Evolutionary conservation across 2,329 filamentous ascomycete genomes (phyloP).

Genomic region (Geosmithia morbida): DNA sequence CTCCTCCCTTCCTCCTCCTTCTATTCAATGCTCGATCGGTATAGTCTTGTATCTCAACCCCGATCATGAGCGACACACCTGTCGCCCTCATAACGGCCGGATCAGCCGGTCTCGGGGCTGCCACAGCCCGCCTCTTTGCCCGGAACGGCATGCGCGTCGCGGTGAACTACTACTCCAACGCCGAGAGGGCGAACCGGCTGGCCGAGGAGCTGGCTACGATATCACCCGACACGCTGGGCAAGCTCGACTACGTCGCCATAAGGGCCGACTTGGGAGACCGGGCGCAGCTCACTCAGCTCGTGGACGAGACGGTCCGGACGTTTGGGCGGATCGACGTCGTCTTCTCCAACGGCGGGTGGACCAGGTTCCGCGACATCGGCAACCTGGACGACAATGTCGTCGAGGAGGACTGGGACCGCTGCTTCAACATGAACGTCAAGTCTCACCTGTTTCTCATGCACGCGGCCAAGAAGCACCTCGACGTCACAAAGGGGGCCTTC

Average conservation of each 20-base stretch:
- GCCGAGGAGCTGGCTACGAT: conserved; percentile 36
- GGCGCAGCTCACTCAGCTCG: conserved; percentile 41
- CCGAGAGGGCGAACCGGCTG: conserved; percentile 43
- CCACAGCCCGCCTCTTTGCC: conserved; percentile 53
- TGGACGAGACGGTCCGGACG: conserved; percentile 41
- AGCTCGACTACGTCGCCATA: conserved; percentile 29
- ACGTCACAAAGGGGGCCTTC: conserved; percentile 43
- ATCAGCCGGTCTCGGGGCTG: conserved; percentile 55
- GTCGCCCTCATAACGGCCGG: conserved; percentile 35
- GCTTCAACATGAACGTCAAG: conserved; percentile 49
- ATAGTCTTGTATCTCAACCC: neutral
- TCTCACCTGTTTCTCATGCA: conserved; percentile 45
- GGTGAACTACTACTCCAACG: conserved; percentile 57
- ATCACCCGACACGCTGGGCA: conserved; percentile 15
- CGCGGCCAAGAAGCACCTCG: conserved; percentile 36
- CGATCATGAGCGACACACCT: conserved; percentile 9
- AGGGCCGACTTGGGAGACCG: conserved; percentile 52
- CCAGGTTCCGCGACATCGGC: conserved; percentile 25
- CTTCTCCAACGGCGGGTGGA: conserved; percentile 59
- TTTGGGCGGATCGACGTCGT: conserved; percentile 58
- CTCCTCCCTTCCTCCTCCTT: too few species aligned
- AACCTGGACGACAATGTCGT: conserved; percentile 36
- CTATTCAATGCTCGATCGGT: too few species aligned
- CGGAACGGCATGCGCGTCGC: conserved; percentile 52
- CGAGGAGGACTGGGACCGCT: conserved; percentile 45